Evolutionary conservation across 1,139 yeast genomes (phyloP), one percentile per base, ranked within the genome.

Genomic region (Wickerhamomyces sp.): DNA sequence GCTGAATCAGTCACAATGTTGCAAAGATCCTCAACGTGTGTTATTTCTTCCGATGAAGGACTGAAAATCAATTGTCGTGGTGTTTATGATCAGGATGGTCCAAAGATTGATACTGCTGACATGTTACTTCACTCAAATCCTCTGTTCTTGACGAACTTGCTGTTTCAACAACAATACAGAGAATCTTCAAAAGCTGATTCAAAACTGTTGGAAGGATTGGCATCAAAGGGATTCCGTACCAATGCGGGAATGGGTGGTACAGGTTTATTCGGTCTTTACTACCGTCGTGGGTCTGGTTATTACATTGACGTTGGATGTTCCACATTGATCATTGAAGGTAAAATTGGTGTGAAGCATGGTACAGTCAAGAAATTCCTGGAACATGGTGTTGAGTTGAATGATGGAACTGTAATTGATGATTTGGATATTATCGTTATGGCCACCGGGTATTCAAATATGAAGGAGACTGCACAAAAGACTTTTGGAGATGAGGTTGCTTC

Each of bases 271-370:
- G 62, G 67, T n/a, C 49, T 62, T 32, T 64, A 62, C 42, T 52
- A 54, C 42, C 55, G 66, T 33, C 57, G 65, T 41, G 71, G 69
- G 13, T 70, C 72, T 3, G 72, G 72, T 22, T 68, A 64, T 45
- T 67, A 68, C 46, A 62, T 65, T 33, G 71, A 67, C 41, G 69
- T 62, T 31, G 72, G 72, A 6, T 61, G 66, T 37, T 61, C 68
- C 27, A 54, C 55, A 33, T 48, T 62, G 36, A 62, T 67, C 34
- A 52, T 53, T 16, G 63, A 65, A n/a, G 66, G 62, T 13, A 58
- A 57, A 36, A 59, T 67, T 39, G 50, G 54, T 27, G 51, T 67
- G 36, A 57, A 62, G 41, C 61, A 59, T 32, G 67, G 68, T 9
- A 45, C 51, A 16, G 55, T 67, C 29, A 52, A 55, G 29, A 44